These are phyloP conservation scores for Pleurotus tuber-regium DNA, from an alignment of 768 basidiomycete genomes.

Conservation along the genomic window DNA sequence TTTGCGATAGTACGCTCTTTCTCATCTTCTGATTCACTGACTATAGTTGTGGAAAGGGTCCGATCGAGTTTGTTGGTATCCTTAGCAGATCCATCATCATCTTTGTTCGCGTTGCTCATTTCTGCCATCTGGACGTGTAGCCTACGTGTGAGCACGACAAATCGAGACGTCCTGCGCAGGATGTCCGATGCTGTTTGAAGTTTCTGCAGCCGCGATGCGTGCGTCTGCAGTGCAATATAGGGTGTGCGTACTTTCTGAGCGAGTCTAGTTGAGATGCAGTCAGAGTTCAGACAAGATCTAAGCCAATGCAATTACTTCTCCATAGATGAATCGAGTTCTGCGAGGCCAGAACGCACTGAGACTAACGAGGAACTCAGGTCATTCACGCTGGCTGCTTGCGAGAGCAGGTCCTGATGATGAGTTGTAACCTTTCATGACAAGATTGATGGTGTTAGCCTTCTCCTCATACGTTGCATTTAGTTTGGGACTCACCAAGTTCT, in stretches of 20 bases:
- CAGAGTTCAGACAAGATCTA: slow-evolving; percentile 15
- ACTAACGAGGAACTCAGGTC: slow-evolving; percentile 69
- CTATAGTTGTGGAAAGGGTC: slow-evolving; percentile 25
- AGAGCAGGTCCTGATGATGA: slow-evolving; percentile 80
- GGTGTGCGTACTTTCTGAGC: slow-evolving; percentile 85
- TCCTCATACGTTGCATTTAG: no score
- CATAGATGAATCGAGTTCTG: slow-evolving; percentile 71
- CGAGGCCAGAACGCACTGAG: slow-evolving; percentile 65
- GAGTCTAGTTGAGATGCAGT: slow-evolving; percentile 48
- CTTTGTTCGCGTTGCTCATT: slow-evolving; percentile 35
- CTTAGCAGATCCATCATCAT: slow-evolving; percentile 1
- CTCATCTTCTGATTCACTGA: slow-evolving; percentile 75
- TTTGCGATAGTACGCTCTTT: slow-evolving; percentile 88
- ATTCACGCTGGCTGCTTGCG: slow-evolving; percentile 74
- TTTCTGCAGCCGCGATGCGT: slow-evolving; percentile 72
- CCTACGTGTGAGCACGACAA: slow-evolving; percentile 78
- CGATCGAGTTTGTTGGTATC: slow-evolving; percentile 9
- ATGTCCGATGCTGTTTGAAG: slow-evolving; percentile 84
- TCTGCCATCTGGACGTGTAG: slow-evolving; percentile 85
- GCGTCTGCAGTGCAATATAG: slow-evolving; percentile 67
- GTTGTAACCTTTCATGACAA: slow-evolving; percentile 82
- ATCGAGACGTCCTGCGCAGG: slow-evolving; percentile 79
- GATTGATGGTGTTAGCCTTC: no score
- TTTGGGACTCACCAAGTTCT: slow-evolving; percentile 64
- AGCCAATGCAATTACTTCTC: slow-evolving; percentile 55